These are phyloP conservation scores for Ustulina deusta DNA, from an alignment of 2,329 filamentous ascomycete species.

Conservation along the genomic window DNA sequence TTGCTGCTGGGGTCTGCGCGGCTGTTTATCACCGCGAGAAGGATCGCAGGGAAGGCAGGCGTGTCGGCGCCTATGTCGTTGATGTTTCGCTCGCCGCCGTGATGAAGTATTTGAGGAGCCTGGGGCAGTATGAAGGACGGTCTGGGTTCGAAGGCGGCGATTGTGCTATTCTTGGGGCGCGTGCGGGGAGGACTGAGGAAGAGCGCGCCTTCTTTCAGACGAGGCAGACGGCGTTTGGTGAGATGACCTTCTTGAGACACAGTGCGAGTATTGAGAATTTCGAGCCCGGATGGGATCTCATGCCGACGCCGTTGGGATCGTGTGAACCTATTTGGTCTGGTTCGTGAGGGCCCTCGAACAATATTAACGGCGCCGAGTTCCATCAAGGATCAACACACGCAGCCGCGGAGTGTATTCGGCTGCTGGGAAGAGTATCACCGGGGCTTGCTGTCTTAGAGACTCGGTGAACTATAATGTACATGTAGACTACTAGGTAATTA, in stretches of 20 bases:
- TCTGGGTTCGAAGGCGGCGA: constrained; percentile 58
- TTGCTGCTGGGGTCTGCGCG: constrained; percentile 64
- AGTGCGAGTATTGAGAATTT: constrained; percentile 60
- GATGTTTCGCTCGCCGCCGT: constrained; percentile 67
- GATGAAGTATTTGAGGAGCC: constrained; percentile 66
- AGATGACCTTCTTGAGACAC: constrained; percentile 61
- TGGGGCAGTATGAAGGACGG: constrained; percentile 62
- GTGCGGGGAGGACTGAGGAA: constrained; percentile 39
- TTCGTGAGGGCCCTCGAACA: no score
- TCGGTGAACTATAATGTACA: no score
- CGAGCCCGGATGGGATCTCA: constrained; percentile 61
- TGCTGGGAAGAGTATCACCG: no score
- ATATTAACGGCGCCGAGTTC: no score
- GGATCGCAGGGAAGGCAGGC: constrained; percentile 49
- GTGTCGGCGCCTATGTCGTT: constrained; percentile 60
- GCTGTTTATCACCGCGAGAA: constrained; percentile 61
- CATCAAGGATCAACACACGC: no score
- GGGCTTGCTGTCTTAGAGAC: no score
- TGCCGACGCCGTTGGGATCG: constrained; percentile 63
- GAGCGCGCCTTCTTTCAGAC: constrained; percentile 57
- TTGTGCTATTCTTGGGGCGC: background rate
- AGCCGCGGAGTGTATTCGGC: no score
- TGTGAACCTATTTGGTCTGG: constrained; percentile 58
- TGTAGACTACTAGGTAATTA: no score
- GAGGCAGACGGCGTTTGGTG: constrained; percentile 59